These are phyloP conservation scores for Neurospora sp. DNA, from an alignment of 2,329 filamentous ascomycete species.

Conservation along the genomic window DNA sequence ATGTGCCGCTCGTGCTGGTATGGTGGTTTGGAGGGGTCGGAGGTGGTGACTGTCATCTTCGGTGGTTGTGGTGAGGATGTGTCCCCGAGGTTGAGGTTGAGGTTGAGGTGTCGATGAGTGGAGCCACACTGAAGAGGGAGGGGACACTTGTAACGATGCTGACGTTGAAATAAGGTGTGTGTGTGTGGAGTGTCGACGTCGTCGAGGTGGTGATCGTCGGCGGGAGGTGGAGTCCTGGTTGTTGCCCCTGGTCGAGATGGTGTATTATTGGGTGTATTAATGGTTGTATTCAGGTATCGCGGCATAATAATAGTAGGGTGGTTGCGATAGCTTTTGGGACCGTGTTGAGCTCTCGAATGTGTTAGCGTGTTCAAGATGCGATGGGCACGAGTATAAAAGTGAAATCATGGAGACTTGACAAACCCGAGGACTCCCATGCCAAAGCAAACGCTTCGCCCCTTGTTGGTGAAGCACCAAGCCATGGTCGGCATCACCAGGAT, in stretches of 20 bases:
- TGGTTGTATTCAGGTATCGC: background rate
- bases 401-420: background rate
- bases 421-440: background rate
- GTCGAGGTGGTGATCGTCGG: background rate
- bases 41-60: background rate
- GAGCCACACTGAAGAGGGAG: background rate
- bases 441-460: background rate
- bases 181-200: background rate
- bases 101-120: background rate
- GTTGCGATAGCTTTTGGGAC: background rate
- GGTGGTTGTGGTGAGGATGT: background rate
- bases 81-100: background rate
- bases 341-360: background rate
- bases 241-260: background rate
- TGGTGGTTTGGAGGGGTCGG: slow-evolving; percentile 10
- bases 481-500: background rate
- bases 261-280: background rate
- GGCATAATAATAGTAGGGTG: background rate
- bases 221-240: background rate
- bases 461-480: background rate
- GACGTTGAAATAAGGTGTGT: background rate
- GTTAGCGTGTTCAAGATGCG: background rate
- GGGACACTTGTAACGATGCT: background rate
- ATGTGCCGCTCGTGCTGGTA: slow-evolving; percentile 70
- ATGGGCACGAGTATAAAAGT: background rate